Evolutionary conservation across 2,329 filamentous ascomycete species (phyloP), one percentile per base, ranked within the genome.

Genomic region (Monilinia laxa): DNA sequence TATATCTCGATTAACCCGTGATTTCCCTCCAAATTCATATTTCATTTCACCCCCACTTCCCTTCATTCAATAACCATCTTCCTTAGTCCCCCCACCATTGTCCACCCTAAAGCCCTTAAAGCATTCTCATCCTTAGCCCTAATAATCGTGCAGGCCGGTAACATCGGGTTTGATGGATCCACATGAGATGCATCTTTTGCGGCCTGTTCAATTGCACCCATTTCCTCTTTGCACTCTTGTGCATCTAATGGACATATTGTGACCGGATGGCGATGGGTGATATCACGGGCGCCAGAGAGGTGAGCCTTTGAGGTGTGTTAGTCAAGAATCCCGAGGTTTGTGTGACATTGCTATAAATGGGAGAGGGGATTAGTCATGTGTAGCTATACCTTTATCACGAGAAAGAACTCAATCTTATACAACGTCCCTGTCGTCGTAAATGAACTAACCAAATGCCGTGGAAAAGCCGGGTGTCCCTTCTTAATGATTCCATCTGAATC

Each of bases 341-440:
- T 12, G 18, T 35, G 40, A 18, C 14, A 20, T 23, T 0, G 28
- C 16, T 14, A 23, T 18, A 11, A 49, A 23, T 35, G 2, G 20
- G 11, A 28, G 56, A 53, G 16, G 56, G 56, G 18, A 55, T 5
- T 10, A 20, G 40, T 9, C 31, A 35, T 35, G 31, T 35, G 31
- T 35, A 35, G 31, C 31, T 51, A n/a, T 35, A 97, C 94, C 87
- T 97, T 97, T 70, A 98, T 92, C 63, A 88, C 93, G 65, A 98
- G 81, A 77, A 94, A 99, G 77, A 97, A 99, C 79, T 99, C 94
- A 76, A 99, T 97, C 79, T 97, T 98, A 82, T 99, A 99, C 18
- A 99, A 84, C 47, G 90, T 94, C 45, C 92, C 96, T 10, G 91
- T 91, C 0, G 95, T 98, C 1, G 95, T 97, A 75, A 99, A 99